Conservation (phyloP, 805 yeast genomes). For the Cyberlindnera bimundalis region DNA sequence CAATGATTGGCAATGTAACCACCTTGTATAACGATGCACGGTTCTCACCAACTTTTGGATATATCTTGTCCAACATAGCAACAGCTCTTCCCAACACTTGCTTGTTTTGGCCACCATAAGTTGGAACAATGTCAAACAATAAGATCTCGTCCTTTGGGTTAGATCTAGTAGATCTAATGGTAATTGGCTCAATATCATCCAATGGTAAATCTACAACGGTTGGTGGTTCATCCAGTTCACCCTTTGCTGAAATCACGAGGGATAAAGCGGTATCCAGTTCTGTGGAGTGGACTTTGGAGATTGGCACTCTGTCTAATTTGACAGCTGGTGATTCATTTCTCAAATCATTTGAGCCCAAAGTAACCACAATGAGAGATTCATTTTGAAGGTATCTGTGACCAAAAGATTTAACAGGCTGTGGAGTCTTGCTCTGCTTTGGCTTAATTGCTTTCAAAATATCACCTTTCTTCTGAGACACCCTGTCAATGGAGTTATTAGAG, state of each 20-base stretch:
- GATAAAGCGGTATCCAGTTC: conserved; percentile 88
- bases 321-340: conserved; percentile 58
- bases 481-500: conserved; percentile 21
- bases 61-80: conserved; percentile 59
- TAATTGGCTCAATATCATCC: conserved; percentile 73
- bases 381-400: conserved; percentile 71
- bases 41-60: conserved; percentile 64
- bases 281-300: conserved; percentile 71
- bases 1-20: conserved; percentile 73
- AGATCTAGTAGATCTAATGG: conserved; percentile 56
- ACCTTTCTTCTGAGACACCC: conserved; percentile 12
- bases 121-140: conserved; percentile 85
- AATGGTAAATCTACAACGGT: conserved; percentile 74
- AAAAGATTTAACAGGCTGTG: conserved; percentile 70
- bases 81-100: conserved; percentile 80
- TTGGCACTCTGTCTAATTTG: conserved; percentile 68
- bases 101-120: conserved; percentile 54
- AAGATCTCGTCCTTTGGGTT: conserved; percentile 53
- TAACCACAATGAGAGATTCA: conserved; percentile 72
- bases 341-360: conserved; percentile 82
- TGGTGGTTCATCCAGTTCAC: conserved; percentile 39
- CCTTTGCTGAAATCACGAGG: conserved; percentile 48
- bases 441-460: conserved; percentile 21
- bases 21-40: conserved; percentile 63
- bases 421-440: conserved; percentile 18